phyloP scores from a whole-genome alignment of 169 alveolate genomes.

The Nephromyces sp. region DNA sequence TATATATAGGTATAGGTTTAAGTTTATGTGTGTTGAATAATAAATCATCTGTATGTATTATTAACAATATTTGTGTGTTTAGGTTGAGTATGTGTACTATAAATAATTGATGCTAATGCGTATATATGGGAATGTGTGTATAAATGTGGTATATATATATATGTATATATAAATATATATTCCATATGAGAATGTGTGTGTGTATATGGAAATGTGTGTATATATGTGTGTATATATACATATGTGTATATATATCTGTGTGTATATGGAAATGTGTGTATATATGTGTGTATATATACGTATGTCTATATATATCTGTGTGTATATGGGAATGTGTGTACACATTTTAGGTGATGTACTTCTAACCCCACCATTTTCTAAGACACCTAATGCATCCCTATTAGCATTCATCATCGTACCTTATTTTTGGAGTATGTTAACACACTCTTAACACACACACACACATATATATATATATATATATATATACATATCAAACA shows the following conservation, averaged over 20 bases:
- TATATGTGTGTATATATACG: neutral
- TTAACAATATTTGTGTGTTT: no score
- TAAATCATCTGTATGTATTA: no score
- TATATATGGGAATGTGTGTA: no score
- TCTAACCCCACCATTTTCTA: slow-evolving; percentile 3
- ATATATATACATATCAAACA: neutral
- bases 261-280: neutral
- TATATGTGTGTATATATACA: neutral
- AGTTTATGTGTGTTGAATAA: no score
- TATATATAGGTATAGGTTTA: no score
- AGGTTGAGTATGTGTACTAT: no score
- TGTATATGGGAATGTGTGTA: neutral
- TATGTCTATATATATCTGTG: neutral
- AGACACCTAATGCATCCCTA: neutral
- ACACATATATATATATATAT: neutral
- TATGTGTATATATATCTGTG: no score
- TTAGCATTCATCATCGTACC: slow-evolving; percentile 21
- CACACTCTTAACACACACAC: neutral
- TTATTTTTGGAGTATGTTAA: slow-evolving; percentile 26
- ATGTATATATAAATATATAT: neutral
- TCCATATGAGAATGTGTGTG: neutral
- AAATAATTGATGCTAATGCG: no score
- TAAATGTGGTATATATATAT: no score
- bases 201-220: no score
- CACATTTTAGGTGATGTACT: slow-evolving; percentile 15